Evolutionary conservation across 257 asterid species (phyloP).

Genomic region (Osmanthus fragrans): DNA sequence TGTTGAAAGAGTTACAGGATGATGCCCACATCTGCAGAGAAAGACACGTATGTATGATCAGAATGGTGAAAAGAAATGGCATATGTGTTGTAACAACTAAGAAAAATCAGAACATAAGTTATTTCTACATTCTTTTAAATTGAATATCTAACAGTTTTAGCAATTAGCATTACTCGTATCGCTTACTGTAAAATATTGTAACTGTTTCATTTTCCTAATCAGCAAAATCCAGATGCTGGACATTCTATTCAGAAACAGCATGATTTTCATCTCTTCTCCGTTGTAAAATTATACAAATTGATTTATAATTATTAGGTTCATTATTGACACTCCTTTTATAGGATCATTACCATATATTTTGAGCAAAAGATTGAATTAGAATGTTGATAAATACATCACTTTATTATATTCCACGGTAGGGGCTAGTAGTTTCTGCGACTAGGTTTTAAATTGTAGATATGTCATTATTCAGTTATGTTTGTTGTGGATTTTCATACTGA

Average conservation of each 20-base stretch:
- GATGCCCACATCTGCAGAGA: conserved; percentile 72
- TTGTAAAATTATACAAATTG: background rate
- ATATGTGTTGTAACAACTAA: background rate
- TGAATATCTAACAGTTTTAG: conserved; percentile 3
- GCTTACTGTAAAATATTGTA: background rate
- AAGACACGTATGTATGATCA: conserved; percentile 19
- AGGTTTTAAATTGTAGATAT: background rate
- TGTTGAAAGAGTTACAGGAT: conserved; percentile 50
- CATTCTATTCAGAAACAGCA: background rate
- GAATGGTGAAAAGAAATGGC: conserved; percentile 2
- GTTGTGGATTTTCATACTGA: background rate
- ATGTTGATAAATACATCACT: background rate
- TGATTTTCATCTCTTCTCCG: background rate
- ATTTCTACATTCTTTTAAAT: conserved; percentile 17
- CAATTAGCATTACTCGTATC: background rate
- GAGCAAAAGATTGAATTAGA: background rate
- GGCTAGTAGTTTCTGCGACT: background rate
- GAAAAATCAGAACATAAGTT: background rate
- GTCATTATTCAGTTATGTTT: background rate
- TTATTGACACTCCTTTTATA: background rate
- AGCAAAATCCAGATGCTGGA: background rate
- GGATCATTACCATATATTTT: background rate
- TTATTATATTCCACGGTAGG: background rate
- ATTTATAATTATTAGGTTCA: background rate
- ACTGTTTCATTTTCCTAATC: background rate